Conservation (phyloP, 257 asterid species). For the Primulina tabacum region DNA sequence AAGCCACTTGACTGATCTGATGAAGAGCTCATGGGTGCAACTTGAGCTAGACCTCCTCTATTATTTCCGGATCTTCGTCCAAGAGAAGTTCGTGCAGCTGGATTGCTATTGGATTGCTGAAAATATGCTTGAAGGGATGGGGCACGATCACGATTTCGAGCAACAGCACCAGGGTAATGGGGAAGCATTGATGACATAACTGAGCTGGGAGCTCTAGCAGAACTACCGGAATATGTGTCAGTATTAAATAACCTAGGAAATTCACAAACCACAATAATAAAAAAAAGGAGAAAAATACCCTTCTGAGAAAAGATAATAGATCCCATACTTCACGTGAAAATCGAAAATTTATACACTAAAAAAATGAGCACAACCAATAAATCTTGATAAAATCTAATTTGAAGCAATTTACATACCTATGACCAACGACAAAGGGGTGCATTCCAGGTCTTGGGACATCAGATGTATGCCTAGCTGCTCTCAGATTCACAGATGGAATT, state of each 20-base stretch:
- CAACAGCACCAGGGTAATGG: constrained; percentile 52
- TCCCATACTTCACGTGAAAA: background rate
- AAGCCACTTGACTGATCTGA: constrained; percentile 49
- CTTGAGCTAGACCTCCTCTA: constrained; percentile 46
- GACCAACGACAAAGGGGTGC: constrained; percentile 61
- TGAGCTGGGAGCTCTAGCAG: constrained; percentile 63
- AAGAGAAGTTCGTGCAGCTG: constrained; percentile 41
- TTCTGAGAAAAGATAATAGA: too few relatives aligned
- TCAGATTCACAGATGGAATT: constrained; percentile 49
- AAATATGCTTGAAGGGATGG: constrained; percentile 65
- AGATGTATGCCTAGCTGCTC: constrained; percentile 50
- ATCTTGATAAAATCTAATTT: constrained; percentile 10
- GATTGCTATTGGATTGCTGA: constrained; percentile 53
- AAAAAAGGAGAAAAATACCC: background rate
- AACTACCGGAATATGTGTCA: constrained; percentile 33
- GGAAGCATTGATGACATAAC: constrained; percentile 53
- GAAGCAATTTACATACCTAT: constrained; percentile 44
- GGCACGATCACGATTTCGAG: constrained; percentile 54
- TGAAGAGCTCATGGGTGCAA: constrained; percentile 42
- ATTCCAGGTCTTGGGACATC: constrained; percentile 62
- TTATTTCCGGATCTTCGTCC: constrained; percentile 46
- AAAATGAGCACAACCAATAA: background rate
- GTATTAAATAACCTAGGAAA: background rate
- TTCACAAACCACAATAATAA: background rate
- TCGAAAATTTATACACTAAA: background rate